These are phyloP conservation scores for Yamadazyma scolyti DNA, from an alignment of 805 yeast genomes.

Conservation along the genomic window DNA sequence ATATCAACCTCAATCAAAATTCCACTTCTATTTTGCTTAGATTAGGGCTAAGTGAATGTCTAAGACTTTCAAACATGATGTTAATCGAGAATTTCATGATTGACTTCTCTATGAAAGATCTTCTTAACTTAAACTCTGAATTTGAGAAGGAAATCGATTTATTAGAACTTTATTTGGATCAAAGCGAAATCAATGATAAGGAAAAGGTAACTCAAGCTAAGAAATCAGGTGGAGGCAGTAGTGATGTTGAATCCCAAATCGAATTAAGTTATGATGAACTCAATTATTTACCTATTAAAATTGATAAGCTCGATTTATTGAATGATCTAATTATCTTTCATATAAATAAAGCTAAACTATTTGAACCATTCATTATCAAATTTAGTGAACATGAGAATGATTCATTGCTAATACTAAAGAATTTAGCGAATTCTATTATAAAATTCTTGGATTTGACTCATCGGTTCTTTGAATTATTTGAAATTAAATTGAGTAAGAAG, in stretches of 20 bases:
- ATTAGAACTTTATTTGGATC: constrained; percentile 17
- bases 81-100: constrained; percentile 50
- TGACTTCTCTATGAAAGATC: constrained; percentile 39
- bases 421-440: constrained; percentile 33
- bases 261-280: constrained; percentile 16
- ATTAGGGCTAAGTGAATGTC: constrained; percentile 48
- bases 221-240: not conserved
- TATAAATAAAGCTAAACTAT: constrained; percentile 48
- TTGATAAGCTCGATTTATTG: constrained; percentile 32
- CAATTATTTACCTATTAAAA: constrained; percentile 17
- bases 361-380: constrained; percentile 46
- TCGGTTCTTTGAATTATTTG: constrained; percentile 29
- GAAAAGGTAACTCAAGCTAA: not conserved
- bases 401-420: constrained; percentile 25
- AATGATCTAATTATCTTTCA: constrained; percentile 46
- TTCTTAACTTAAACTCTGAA: constrained; percentile 34
- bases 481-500: constrained; percentile 6
- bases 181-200: constrained; percentile 5
- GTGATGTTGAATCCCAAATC: constrained; percentile 9
- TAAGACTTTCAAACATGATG: constrained; percentile 46
- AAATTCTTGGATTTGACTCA: constrained; percentile 35
- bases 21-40: constrained; percentile 34
- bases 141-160: constrained; percentile 41
- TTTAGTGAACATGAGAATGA: constrained; percentile 21
- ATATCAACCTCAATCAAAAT: constrained; percentile 15